These are phyloP conservation scores for Juglanconis oblonga DNA, from an alignment of 2,329 filamentous ascomycete genomes.

Conservation along the genomic window DNA sequence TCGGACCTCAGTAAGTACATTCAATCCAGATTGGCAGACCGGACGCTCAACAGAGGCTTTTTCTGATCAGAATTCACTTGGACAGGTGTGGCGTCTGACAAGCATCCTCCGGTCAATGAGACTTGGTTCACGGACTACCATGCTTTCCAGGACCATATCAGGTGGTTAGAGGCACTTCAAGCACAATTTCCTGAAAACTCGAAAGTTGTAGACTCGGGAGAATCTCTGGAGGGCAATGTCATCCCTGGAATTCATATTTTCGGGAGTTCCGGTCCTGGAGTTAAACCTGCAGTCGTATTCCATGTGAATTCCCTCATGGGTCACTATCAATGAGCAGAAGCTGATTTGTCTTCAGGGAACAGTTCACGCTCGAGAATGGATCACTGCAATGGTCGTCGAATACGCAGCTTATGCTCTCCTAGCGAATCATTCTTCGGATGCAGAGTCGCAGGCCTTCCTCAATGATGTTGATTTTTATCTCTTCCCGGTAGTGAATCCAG, in stretches of 20 bases:
- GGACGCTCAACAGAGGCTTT: slow-evolving; percentile 21
- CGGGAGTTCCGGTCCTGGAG: slow-evolving; percentile 41
- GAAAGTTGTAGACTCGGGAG: slow-evolving; percentile 47
- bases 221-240: slow-evolving; percentile 41
- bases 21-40: slow-evolving; percentile 8
- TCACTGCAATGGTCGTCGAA: slow-evolving; percentile 53
- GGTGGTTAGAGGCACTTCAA: slow-evolving; percentile 46
- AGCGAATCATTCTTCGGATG: slow-evolving; percentile 37
- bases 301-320: slow-evolving; percentile 33
- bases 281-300: slow-evolving; percentile 51
- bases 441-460: slow-evolving; percentile 33
- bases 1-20: background rate
- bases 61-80: background rate
- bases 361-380: slow-evolving; percentile 61
- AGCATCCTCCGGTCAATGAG: slow-evolving; percentile 18
- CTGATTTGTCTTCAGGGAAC: slow-evolving; percentile 30
- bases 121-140: slow-evolving; percentile 56
- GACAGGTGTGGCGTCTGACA: background rate
- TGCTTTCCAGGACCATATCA: slow-evolving; percentile 46
- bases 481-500: slow-evolving; percentile 60
- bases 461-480: slow-evolving; percentile 66
- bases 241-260: slow-evolving; percentile 64
- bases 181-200: slow-evolving; percentile 40
- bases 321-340: too few species aligned
- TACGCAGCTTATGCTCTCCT: slow-evolving; percentile 51